Base-by-base conservation (phyloP, 2,329 filamentous ascomycete genomes). In the Dryadomyces quercus-mongolicae region DNA sequence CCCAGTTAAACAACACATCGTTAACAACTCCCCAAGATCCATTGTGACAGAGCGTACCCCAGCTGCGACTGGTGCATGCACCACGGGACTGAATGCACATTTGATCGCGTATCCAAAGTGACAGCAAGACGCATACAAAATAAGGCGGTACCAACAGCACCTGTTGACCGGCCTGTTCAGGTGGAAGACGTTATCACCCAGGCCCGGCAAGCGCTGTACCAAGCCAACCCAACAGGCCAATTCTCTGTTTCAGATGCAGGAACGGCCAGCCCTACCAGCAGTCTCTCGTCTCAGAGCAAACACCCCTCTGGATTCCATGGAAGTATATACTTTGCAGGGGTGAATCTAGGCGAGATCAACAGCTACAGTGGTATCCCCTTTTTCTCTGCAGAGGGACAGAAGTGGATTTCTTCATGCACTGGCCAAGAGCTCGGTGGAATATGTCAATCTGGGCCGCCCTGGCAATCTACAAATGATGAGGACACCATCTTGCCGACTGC, bases 291-390 rank as follows among this genome's bases (percentile, higher is more conserved):
- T 13, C 18, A 5, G 20, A 5, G 36, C 7, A 5, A 20, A 16
- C 40, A 16, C 15, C 38, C n/a, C 31, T 20, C 22, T 38, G 10
- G 31, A 36, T 50, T 51, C 54, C 61, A 63, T 15, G 68, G 70
- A 10, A 68, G 69, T 18, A 65, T 76, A 3, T 71, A 75, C 60
- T 75, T 75, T 56, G 71, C 71, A 3, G 74, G 74, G 0, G 66
- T 69, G 48, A 68, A 73, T 54, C 62, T 77, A 12, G 74, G 74
- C 9, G 66, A 67, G 12, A 70, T 75, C 34, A 75, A 70, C 59
- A 64, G 70, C 9, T 67, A 70, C 46, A 74, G 70, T 13, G 74
- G 75, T 6, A 69, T 77, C 2, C 75, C 75, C 0, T 70, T 76
- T 45, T 67, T 78, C 42, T 73, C 75, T 0, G 62, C 65, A 0